Evolutionary conservation across 129 eudicot genomes (phyloP), one percentile per base, ranked within the genome.

Genomic region (Dittrichia graveolens): DNA sequence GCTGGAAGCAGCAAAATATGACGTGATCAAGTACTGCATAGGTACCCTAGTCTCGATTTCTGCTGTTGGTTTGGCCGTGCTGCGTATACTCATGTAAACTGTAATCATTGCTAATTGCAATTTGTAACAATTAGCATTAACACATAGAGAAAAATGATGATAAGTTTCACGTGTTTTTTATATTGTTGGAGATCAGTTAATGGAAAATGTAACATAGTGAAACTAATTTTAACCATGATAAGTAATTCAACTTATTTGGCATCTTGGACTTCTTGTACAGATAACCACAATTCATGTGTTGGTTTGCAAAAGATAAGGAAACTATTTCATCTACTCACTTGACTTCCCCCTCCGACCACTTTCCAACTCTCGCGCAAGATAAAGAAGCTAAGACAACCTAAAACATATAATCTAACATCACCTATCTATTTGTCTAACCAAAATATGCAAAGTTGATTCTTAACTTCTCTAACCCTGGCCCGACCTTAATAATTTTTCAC

Each of bases 1-100:
- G 67, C 63, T 94, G 77, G 97, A 94, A 83, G 93, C 98, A 42
- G 96, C 95, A 45, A 94, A 94, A 78, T 90, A 87, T 41, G 98
- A 94, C 15, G 95, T 94, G 77, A 88, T 94, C 57, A 94, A 94
- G 83, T 94, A 94, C 75, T 94, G 98, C 91, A 88, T 90, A 52
- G 98, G 98, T 84, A 90, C 97, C 67, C 92, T 94, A 8, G 95
- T 85, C 38, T 90, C 98, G 11, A 84, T 90, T 47, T 90, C 97
- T 49, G 97, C 98, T 39, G 96, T 94, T 69, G 97, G 98, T 71
- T 76, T 94, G 78, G 98, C 98, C 5, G 90, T 93, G 61, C 52
- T 90, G 56, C 98, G 98, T 12, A 83, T 92, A 55, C 79, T 92
- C 81, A 75, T 85, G 86, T 85, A 79, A 61, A 68, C 67, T 53